Conservation (phyloP, 2,329 filamentous ascomycete species). For the Knoxdaviesia capensis region DNA sequence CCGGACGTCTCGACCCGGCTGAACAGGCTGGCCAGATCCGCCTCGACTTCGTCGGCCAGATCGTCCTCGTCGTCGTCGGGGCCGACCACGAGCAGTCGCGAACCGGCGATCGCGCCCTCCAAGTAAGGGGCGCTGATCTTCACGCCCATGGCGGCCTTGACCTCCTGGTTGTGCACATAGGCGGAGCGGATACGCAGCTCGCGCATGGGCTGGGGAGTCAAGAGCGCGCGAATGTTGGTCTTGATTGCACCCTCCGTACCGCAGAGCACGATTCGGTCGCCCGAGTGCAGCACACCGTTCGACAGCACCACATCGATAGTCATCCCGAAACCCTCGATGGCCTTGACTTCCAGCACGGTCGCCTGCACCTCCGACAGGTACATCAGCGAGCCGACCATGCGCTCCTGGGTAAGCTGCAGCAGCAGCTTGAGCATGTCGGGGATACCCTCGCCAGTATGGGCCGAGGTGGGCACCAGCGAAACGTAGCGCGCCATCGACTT, state of each 20-base stretch:
- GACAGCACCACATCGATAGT: slow-evolving; percentile 95
- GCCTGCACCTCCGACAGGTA: slow-evolving; percentile 95
- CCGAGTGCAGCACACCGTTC: slow-evolving; percentile 86
- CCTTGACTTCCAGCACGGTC: slow-evolving; percentile 96
- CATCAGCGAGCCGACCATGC: slow-evolving; percentile 95
- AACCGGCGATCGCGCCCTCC: slow-evolving; percentile 90
- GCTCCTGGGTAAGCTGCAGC: slow-evolving; percentile 78
- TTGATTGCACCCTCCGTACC: slow-evolving; percentile 92
- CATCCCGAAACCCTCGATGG: slow-evolving; percentile 95
- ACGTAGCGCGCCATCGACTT: slow-evolving; percentile 90
- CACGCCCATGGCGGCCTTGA: slow-evolving; percentile 94
- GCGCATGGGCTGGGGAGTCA: slow-evolving; percentile 83
- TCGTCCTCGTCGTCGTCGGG: slow-evolving; percentile 94
- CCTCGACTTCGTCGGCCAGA: slow-evolving; percentile 88
- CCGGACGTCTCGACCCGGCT: slow-evolving; percentile 81
- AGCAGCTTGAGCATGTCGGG: slow-evolving; percentile 97
- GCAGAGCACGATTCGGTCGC: slow-evolving; percentile 84
- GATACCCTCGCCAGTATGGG: slow-evolving; percentile 97
- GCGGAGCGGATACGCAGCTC: slow-evolving; percentile 88
- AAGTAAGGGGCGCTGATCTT: slow-evolving; percentile 96
- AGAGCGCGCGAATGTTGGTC: slow-evolving; percentile 83
- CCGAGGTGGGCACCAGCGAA: slow-evolving; percentile 91
- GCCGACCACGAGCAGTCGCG: slow-evolving; percentile 80
- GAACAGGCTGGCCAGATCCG: slow-evolving; percentile 78
- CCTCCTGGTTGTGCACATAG: slow-evolving; percentile 98